These are phyloP conservation scores for Carallia pectinifolia DNA, from an alignment of 345 rosid species.

Conservation along the genomic window DNA sequence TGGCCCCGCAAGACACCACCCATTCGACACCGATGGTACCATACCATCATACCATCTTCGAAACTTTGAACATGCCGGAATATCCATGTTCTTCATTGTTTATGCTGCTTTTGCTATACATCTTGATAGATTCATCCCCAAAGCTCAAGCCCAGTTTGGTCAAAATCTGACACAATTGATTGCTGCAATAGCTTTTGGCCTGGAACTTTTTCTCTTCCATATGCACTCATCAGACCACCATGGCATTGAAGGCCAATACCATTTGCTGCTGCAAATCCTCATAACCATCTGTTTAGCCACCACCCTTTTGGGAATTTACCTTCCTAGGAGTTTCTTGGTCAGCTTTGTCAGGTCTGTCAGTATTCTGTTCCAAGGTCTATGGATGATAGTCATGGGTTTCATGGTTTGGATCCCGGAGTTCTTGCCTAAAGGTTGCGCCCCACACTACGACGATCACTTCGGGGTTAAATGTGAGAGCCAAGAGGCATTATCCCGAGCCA, in stretches of 20 bases:
- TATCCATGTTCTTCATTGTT: slow-evolving; percentile 57
- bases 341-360: slow-evolving; percentile 65
- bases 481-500: slow-evolving; percentile 61
- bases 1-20: slow-evolving; percentile 66
- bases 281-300: slow-evolving; percentile 52
- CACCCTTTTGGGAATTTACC: slow-evolving; percentile 53
- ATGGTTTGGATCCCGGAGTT: slow-evolving; percentile 71
- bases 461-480: slow-evolving; percentile 56
- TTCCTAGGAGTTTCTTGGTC: slow-evolving; percentile 65
- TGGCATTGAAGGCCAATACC: slow-evolving; percentile 84
- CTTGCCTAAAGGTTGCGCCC: slow-evolving; percentile 58
- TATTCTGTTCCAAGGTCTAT: slow-evolving; percentile 68
- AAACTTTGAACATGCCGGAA: slow-evolving; percentile 75
- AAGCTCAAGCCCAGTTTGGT: slow-evolving; percentile 17
- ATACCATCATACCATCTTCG: slow-evolving; percentile 79
- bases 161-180: slow-evolving; percentile 43
- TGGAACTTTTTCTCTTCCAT: slow-evolving; percentile 63
- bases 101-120: slow-evolving; percentile 54
- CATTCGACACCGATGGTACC: slow-evolving; percentile 71
- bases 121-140: slow-evolving; percentile 39
- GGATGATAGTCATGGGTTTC: slow-evolving; percentile 70
- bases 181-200: slow-evolving; percentile 57
- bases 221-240: slow-evolving; percentile 74
- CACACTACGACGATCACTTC: slow-evolving; percentile 55
- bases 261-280: slow-evolving; percentile 55